Percentiles rank a stretch among this genome's conserved stretches.
phyloP scores from a whole-genome alignment of 306 rosid species.

The Geum urbanum region DNA sequence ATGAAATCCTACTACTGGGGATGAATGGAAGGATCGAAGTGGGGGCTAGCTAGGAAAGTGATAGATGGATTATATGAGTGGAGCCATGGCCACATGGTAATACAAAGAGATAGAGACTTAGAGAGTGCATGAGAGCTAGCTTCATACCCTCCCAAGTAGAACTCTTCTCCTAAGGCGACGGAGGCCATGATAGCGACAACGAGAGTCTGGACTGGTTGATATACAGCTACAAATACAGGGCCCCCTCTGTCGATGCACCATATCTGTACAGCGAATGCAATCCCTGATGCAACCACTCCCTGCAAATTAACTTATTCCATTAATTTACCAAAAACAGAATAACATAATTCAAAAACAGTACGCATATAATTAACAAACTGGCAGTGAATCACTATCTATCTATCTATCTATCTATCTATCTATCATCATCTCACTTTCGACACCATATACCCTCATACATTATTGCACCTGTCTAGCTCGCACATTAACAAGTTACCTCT shows the following conservation, averaged over 20 bases:
- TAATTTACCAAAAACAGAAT: not conserved
- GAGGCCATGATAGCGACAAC: slow-evolving; percentile 97
- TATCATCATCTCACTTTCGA: slow-evolving; percentile 17
- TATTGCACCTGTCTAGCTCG: not conserved
- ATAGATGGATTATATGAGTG: not conserved
- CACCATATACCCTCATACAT: slow-evolving; percentile 8
- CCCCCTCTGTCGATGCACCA: slow-evolving; percentile 99
- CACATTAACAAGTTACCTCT: slow-evolving; percentile 16
- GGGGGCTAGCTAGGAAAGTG: not conserved
- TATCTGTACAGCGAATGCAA: slow-evolving; percentile 97
- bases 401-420: slow-evolving; percentile 24
- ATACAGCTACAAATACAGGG: slow-evolving; percentile 95
- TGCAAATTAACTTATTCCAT: slow-evolving; percentile 24
- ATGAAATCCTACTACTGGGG: not conserved
- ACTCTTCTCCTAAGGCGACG: slow-evolving; percentile 86
- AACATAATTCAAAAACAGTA: not conserved
- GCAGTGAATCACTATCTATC: slow-evolving; percentile 14
- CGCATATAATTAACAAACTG: not conserved
- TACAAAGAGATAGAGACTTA: too few species aligned
- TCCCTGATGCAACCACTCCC: slow-evolving; percentile 99
- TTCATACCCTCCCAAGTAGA: slow-evolving; percentile 82
- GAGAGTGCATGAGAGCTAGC: too few species aligned
- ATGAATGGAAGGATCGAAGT: not conserved
- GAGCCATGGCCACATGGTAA: not conserved
- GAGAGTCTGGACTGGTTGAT: slow-evolving; percentile 98